Conservation (phyloP, 2,329 filamentous ascomycete species). For the Cladosporium halotolerans region DNA sequence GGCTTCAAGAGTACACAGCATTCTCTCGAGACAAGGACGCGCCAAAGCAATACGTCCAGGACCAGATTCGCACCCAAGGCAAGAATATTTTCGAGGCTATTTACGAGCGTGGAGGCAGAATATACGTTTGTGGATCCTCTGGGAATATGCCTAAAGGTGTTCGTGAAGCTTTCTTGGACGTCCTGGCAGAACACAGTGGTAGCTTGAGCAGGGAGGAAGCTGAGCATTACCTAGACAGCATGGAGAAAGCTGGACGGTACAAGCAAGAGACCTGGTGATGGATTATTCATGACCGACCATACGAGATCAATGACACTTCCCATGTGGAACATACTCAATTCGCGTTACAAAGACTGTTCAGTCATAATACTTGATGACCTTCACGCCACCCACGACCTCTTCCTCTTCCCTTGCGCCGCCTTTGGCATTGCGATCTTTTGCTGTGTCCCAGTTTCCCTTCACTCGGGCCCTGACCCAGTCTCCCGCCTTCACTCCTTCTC, state of each 20-base stretch:
- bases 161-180: slow-evolving; percentile 58
- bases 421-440: slow-evolving; percentile 10
- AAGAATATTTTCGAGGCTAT: slow-evolving; percentile 48
- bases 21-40: slow-evolving; percentile 64
- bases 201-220: slow-evolving; percentile 42
- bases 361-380: slow-evolving; percentile 26
- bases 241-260: slow-evolving; percentile 59
- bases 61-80: slow-evolving; percentile 50
- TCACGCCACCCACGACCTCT: slow-evolving; percentile 28
- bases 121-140: slow-evolving; percentile 56
- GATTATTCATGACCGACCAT: not conserved
- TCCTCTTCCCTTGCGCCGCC: slow-evolving; percentile 19
- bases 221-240: slow-evolving; percentile 47
- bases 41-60: slow-evolving; percentile 59
- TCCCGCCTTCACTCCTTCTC: slow-evolving; percentile 22
- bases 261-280: slow-evolving; percentile 64
- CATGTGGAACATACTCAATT: too few species aligned
- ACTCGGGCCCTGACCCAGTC: slow-evolving; percentile 26
- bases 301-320: not conserved
- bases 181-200: slow-evolving; percentile 42
- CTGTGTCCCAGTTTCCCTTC: slow-evolving; percentile 24
- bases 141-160: slow-evolving; percentile 68
- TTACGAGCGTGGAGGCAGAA: slow-evolving; percentile 45
- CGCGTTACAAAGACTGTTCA: slow-evolving; percentile 29
- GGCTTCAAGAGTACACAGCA: slow-evolving; percentile 54